phyloP scores from a whole-genome alignment of 164 flowering plant genomes.

The Sedum album region DNA sequence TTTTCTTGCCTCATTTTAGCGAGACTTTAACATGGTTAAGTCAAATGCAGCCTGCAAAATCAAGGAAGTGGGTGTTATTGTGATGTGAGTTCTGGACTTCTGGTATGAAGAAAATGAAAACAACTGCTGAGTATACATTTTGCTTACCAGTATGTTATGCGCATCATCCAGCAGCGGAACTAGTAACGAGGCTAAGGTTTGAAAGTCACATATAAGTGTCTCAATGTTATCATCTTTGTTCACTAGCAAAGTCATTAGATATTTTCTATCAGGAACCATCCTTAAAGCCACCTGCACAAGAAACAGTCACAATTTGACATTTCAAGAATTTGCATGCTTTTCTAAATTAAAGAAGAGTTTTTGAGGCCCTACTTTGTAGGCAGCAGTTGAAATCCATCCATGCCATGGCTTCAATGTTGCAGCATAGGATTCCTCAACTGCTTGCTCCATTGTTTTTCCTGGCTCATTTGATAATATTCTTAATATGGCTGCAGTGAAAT shows the following conservation, averaged over 20 bases:
- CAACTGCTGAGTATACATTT: neutral
- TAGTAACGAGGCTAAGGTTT: constrained; percentile 36
- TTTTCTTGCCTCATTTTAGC: neutral
- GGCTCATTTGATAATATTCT: constrained; percentile 42
- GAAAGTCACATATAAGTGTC: constrained; percentile 43
- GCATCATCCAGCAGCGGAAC: constrained; percentile 44
- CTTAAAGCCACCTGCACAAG: constrained; percentile 58
- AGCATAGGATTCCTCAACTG: constrained; percentile 61
- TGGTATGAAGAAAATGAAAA: neutral
- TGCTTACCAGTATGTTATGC: constrained; percentile 39
- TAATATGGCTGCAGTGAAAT: constrained; percentile 48
- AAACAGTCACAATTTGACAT: neutral
- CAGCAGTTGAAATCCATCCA: constrained; percentile 88
- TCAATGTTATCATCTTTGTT: constrained; percentile 38
- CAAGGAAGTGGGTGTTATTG: neutral
- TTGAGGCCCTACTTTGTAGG: constrained; percentile 52
- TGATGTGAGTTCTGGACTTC: neutral
- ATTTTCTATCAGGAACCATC: constrained; percentile 58
- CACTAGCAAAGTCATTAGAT: constrained; percentile 36
- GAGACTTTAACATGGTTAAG: constrained; percentile 5
- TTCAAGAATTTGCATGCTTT: neutral
- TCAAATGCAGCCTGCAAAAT: neutral
- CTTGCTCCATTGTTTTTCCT: constrained; percentile 36
- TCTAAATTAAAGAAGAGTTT: neutral
- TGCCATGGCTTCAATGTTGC: constrained; percentile 78